phyloP scores from a whole-genome alignment of 1,284 basidiomycete genomes.

The Cryptococcus amylolentus region DNA sequence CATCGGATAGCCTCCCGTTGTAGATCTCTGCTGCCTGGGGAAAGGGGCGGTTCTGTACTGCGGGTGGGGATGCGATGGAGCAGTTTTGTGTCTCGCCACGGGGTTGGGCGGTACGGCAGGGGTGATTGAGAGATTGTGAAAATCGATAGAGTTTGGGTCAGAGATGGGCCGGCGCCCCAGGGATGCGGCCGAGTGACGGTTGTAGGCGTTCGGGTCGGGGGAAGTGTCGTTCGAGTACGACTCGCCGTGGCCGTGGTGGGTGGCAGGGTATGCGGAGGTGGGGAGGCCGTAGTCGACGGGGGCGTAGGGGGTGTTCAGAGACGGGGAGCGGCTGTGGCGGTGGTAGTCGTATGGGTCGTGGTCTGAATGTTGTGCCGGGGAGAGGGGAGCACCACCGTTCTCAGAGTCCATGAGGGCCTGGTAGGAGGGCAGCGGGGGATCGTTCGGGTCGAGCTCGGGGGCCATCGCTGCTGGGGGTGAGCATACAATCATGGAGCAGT shows the following conservation, averaged over 20 bases:
- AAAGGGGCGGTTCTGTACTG: slow-evolving; percentile 4
- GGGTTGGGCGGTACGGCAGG: slow-evolving; percentile 8
- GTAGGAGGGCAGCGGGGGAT: slow-evolving; percentile 37
- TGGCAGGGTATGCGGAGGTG: slow-evolving; percentile 11
- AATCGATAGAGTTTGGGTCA: slow-evolving; percentile 40
- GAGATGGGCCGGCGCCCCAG: slow-evolving; percentile 31
- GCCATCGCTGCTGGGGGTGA: slow-evolving; percentile 2
- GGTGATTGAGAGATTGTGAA: slow-evolving; percentile 32
- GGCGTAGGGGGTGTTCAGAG: slow-evolving; percentile 33
- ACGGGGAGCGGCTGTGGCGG: slow-evolving; percentile 17
- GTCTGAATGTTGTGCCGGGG: slow-evolving; percentile 9
- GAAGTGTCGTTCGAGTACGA: slow-evolving; percentile 7
- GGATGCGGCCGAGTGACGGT: slow-evolving; percentile 24
- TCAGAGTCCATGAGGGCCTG: slow-evolving; percentile 32
- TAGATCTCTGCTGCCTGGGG: slow-evolving; percentile 11
- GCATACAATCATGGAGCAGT: not conserved
- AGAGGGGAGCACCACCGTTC: slow-evolving; percentile 21
- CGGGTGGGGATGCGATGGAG: slow-evolving; percentile 6
- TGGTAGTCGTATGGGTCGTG: not conserved
- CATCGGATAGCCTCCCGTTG: slow-evolving; percentile 20
- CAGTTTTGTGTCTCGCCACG: slow-evolving; percentile 15
- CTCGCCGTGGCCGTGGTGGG: slow-evolving; percentile 9
- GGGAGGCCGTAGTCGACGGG: slow-evolving; percentile 43
- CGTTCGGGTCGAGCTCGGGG: slow-evolving; percentile 18
- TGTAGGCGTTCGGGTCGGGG: slow-evolving; percentile 16